Conservation (phyloP, 1,284 basidiomycete species). For the Sporisorium scitamineum region DNA sequence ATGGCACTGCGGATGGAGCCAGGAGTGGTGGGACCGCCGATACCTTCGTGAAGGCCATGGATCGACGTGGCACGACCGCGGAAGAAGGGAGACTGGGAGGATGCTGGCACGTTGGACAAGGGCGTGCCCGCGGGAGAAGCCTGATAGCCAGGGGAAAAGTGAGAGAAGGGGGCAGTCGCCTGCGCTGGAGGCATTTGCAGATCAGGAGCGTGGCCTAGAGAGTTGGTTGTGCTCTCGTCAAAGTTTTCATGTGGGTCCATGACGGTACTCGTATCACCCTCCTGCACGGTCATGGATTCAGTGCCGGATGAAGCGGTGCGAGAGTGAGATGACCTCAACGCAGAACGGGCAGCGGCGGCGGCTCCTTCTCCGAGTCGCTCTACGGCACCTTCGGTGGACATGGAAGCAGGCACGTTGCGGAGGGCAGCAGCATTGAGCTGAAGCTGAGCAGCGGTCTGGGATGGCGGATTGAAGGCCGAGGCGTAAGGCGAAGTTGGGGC, state of each 20-base stretch:
- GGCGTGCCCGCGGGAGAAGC: slow-evolving; percentile 31
- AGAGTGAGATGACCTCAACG: slow-evolving; percentile 13
- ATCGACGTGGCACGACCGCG: slow-evolving; percentile 30
- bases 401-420: slow-evolving; percentile 54
- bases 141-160: slow-evolving; percentile 38
- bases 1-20: slow-evolving; percentile 56
- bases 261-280: slow-evolving; percentile 49
- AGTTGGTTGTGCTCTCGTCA: slow-evolving; percentile 20
- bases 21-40: slow-evolving; percentile 48
- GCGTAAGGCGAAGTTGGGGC: slow-evolving; percentile 40
- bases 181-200: slow-evolving; percentile 60
- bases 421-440: slow-evolving; percentile 57
- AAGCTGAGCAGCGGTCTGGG: slow-evolving; percentile 50
- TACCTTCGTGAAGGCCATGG: slow-evolving; percentile 29
- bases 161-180: slow-evolving; percentile 54
- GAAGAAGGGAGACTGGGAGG: slow-evolving; percentile 34
- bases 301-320: slow-evolving; percentile 39
- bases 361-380: slow-evolving; percentile 38
- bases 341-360: slow-evolving; percentile 5
- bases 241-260: slow-evolving; percentile 27
- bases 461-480: slow-evolving; percentile 45
- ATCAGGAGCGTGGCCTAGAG: slow-evolving; percentile 42
- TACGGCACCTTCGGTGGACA: slow-evolving; percentile 45
- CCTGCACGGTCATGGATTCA: slow-evolving; percentile 36
- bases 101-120: slow-evolving; percentile 11